A percentile compares a stretch with the other conserved stretches of the same genome.
These are phyloP conservation scores for Saccharomycopsis sp. DNA, from an alignment of 805 yeast species.

Conservation along the genomic window DNA sequence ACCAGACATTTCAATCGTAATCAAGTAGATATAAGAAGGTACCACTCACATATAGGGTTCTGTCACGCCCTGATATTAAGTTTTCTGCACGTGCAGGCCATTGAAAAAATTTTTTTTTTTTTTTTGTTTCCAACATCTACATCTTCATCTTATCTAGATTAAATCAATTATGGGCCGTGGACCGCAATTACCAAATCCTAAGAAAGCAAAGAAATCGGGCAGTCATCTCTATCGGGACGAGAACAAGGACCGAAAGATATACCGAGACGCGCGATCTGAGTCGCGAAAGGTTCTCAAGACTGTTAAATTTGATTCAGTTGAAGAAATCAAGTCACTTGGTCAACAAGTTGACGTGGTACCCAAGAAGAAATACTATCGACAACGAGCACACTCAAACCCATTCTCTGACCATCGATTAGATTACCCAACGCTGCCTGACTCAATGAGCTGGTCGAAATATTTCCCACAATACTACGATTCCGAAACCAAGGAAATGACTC, in stretches of 20 bases:
- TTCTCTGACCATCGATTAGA: constrained; percentile 91
- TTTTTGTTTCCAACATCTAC: too few species aligned
- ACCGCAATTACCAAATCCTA: constrained; percentile 19
- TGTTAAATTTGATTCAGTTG: constrained; percentile 35
- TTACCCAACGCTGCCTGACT: constrained; percentile 73
- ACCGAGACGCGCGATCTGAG: constrained; percentile 41
- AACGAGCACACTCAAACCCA: constrained; percentile 96
- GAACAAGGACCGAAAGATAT: constrained; percentile 34
- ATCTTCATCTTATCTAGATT: too few species aligned
- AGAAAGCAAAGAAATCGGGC: constrained; percentile 9
- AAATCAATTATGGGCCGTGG: constrained; percentile 22
- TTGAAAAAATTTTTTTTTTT: too few species aligned
- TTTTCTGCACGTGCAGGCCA: too few species aligned
- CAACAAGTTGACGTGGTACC: constrained; percentile 52
- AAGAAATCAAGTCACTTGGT: constrained; percentile 20
- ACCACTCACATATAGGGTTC: too few species aligned
- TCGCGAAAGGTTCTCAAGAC: constrained; percentile 39
- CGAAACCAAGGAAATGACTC: constrained; percentile 30
- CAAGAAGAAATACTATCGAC: constrained; percentile 82
- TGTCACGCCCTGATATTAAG: too few species aligned
- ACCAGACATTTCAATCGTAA: too few species aligned
- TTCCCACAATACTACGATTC: constrained; percentile 54
- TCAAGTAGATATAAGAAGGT: too few species aligned
- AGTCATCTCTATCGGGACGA: constrained; percentile 18
- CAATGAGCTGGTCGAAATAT: constrained; percentile 80